These are phyloP conservation scores for Cucurbita ficifolia DNA, from an alignment of 306 rosid genomes.

Conservation along the genomic window DNA sequence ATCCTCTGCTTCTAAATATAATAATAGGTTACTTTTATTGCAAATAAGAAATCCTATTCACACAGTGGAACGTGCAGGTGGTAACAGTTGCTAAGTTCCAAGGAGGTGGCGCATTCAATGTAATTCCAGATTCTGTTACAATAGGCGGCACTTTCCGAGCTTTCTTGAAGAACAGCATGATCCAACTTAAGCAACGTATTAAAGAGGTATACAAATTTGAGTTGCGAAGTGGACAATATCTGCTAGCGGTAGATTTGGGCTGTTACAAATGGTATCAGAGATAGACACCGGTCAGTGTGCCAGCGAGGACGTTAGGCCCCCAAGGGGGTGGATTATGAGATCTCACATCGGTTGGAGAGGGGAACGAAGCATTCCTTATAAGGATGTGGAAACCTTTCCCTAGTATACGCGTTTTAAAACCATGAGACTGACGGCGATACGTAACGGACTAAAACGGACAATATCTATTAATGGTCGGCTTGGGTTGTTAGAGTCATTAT, in stretches of 20 bases:
- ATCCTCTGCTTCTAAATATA: neutral
- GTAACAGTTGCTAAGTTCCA: conserved; percentile 60
- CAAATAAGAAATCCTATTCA: conserved; percentile 13
- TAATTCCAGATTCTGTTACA: conserved; percentile 78
- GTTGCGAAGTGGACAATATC: neutral
- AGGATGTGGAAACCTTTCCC: no score
- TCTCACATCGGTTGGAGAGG: no score
- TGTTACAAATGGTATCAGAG: no score
- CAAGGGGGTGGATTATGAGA: no score
- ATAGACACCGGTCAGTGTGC: no score
- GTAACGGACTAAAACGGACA: no score
- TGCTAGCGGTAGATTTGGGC: no score
- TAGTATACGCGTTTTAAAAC: no score
- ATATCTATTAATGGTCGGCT: no score
- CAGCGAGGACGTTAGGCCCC: no score
- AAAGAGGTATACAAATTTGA: conserved; percentile 35
- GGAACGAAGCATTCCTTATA: no score
- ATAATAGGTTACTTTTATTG: conserved; percentile 1
- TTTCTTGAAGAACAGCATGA: conserved; percentile 35
- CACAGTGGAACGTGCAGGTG: conserved; percentile 29
- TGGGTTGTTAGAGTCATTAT: neutral
- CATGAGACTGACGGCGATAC: no score
- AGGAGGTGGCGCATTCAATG: conserved; percentile 84
- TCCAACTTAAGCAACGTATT: conserved; percentile 40
- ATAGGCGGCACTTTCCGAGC: conserved; percentile 85